phyloP scores from a whole-genome alignment of 1,139 yeast species.

The Suhomyces yuchorum region DNA sequence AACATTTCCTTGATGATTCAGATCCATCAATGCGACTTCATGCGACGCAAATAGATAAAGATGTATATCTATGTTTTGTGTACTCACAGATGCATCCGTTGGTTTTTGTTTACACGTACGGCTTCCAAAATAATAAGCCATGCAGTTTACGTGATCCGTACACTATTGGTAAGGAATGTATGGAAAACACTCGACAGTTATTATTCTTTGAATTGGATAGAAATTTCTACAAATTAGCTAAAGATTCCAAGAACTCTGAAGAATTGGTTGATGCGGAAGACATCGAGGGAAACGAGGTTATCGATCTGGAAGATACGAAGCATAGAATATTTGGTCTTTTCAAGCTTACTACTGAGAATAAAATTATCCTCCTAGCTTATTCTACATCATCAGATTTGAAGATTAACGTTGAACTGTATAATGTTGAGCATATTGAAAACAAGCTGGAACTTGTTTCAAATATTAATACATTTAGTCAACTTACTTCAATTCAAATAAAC shows the following conservation, averaged over 20 bases:
- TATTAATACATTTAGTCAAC: neutral
- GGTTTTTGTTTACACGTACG: slow-evolving; percentile 47
- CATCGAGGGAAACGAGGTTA: slow-evolving; percentile 9
- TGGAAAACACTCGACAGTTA: slow-evolving; percentile 20
- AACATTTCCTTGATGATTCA: slow-evolving; percentile 56
- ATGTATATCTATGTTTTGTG: slow-evolving; percentile 35
- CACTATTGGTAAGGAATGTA: slow-evolving; percentile 18
- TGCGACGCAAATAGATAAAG: slow-evolving; percentile 24
- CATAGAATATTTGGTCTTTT: slow-evolving; percentile 21
- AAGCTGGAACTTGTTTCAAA: neutral
- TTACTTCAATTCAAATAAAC: neutral
- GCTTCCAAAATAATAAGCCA: slow-evolving; percentile 39
- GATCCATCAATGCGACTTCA: slow-evolving; percentile 59
- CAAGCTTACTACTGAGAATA: slow-evolving; percentile 20
- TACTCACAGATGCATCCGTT: slow-evolving; percentile 47
- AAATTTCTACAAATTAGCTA: neutral
- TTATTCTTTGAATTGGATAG: slow-evolving; percentile 17
- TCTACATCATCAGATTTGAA: neutral
- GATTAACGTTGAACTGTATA: neutral
- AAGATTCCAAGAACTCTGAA: neutral
- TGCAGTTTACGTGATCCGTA: slow-evolving; percentile 45
- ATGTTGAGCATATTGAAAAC: neutral
- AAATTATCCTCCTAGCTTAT: neutral
- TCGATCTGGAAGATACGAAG: neutral
- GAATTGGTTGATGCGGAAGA: neutral